Evolutionary conservation across 805 yeast species (phyloP).

Genomic region (Wickerhamiella bombiphila): DNA sequence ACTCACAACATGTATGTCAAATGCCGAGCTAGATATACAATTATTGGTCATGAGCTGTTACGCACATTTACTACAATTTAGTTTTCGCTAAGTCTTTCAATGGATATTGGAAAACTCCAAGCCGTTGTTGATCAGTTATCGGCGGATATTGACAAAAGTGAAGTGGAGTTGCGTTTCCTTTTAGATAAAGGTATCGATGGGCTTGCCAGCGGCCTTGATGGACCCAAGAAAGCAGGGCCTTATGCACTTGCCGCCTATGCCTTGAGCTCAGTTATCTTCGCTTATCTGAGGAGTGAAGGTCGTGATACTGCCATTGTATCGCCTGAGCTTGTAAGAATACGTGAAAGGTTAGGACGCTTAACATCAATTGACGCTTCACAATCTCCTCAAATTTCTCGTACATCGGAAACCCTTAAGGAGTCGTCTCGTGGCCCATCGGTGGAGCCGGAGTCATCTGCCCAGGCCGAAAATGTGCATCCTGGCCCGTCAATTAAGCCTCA

Average conservation of each 20-base stretch:
- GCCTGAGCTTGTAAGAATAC: slow-evolving; percentile 27
- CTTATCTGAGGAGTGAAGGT: slow-evolving; percentile 46
- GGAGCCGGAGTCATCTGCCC: no score
- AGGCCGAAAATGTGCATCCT: no score
- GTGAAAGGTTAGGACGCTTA: slow-evolving; percentile 48
- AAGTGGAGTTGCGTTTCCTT: slow-evolving; percentile 9
- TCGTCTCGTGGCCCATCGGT: no score
- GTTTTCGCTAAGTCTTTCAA: no score
- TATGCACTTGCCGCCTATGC: slow-evolving; percentile 31
- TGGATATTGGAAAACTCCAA: slow-evolving; percentile 4
- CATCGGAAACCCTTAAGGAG: no score
- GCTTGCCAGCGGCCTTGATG: slow-evolving; percentile 1
- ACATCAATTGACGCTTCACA: no score
- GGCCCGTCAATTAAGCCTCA: no score
- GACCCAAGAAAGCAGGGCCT: slow-evolving; percentile 8
- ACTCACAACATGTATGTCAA: no score
- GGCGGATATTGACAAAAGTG: slow-evolving; percentile 11
- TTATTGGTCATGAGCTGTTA: no score
- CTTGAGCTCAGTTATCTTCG: slow-evolving; percentile 40
- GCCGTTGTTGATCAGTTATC: slow-evolving; percentile 13
- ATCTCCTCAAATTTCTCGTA: no score
- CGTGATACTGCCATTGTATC: slow-evolving; percentile 43
- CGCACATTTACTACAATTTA: no score
- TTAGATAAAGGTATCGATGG: slow-evolving; percentile 10
- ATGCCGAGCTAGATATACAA: no score